Evolutionary conservation across 2,329 filamentous ascomycete species (phyloP).

Genomic region (Claviceps lovelessii): DNA sequence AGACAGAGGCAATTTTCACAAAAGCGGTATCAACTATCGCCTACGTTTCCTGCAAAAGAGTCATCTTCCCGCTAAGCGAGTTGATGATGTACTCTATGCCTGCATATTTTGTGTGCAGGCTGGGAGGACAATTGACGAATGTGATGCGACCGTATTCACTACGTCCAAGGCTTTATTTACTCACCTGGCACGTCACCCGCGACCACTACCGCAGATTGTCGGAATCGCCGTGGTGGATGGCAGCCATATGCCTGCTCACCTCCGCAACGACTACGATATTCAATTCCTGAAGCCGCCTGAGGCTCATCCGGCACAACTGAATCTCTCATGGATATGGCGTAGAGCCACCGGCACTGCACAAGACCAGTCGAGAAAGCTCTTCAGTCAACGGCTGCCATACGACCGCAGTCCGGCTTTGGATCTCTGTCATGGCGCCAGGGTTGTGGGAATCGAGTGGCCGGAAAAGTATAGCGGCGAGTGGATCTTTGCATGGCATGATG

Average conservation of each 20-base stretch:
- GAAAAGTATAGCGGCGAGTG: conserved; percentile 39
- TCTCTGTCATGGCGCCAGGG: conserved; percentile 31
- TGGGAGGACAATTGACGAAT: conserved; percentile 35
- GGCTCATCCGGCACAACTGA: conserved; percentile 28
- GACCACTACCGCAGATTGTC: conserved; percentile 34
- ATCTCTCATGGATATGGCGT: conserved; percentile 23
- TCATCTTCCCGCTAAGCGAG: conserved; percentile 33
- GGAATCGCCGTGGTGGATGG: conserved; percentile 36
- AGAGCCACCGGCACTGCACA: conserved; percentile 31
- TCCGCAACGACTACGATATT: conserved; percentile 38
- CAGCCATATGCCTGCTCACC: conserved; percentile 22
- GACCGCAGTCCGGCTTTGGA: conserved; percentile 32
- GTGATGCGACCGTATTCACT: conserved; percentile 44
- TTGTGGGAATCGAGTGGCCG: conserved; percentile 38
- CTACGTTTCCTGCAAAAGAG: conserved; percentile 42
- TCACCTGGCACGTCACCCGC: conserved; percentile 38
- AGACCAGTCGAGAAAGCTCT: conserved; percentile 32
- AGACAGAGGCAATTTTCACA: conserved; percentile 29
- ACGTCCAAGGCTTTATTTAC: conserved; percentile 36
- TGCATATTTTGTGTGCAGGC: conserved; percentile 39
- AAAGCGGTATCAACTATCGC: conserved; percentile 33
- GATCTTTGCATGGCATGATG: conserved; percentile 44
- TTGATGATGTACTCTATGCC: conserved; percentile 39
- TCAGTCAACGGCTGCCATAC: conserved; percentile 30
- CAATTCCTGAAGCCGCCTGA: conserved; percentile 29